Conservation (phyloP, 768 basidiomycete species). For the Polyporus arcularius region DNA sequence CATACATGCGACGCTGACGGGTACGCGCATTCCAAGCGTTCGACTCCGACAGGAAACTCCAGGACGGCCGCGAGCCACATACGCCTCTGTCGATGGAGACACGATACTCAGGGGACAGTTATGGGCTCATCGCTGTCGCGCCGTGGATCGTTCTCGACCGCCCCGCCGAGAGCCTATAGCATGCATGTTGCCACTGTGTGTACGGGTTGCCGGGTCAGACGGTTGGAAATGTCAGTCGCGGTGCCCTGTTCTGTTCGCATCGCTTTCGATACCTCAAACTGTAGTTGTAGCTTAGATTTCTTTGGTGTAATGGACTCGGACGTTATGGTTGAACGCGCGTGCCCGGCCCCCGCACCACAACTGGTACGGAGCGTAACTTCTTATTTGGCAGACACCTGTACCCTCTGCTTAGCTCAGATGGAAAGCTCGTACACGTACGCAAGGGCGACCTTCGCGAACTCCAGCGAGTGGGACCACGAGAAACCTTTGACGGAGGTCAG, state of each 20-base stretch:
- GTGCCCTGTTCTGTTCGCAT: too few species aligned
- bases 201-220: too few species aligned
- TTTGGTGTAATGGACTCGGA: too few species aligned
- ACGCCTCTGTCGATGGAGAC: background rate
- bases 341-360: too few species aligned
- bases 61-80: background rate
- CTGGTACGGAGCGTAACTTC: too few species aligned
- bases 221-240: too few species aligned
- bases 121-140: background rate
- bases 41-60: background rate
- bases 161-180: background rate
- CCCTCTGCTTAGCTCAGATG: background rate
- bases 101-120: background rate
- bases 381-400: too few species aligned
- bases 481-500: constrained; percentile 9
- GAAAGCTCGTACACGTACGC: constrained; percentile 14
- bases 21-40: background rate
- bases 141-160: background rate
- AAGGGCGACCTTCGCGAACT: constrained; percentile 15
- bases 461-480: constrained; percentile 14
- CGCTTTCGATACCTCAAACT: too few species aligned
- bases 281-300: too few species aligned
- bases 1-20: background rate
- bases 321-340: too few species aligned
- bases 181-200: background rate